Base-by-base conservation (phyloP, 345 rosid species). In the Geranium rotundifolium region DNA sequence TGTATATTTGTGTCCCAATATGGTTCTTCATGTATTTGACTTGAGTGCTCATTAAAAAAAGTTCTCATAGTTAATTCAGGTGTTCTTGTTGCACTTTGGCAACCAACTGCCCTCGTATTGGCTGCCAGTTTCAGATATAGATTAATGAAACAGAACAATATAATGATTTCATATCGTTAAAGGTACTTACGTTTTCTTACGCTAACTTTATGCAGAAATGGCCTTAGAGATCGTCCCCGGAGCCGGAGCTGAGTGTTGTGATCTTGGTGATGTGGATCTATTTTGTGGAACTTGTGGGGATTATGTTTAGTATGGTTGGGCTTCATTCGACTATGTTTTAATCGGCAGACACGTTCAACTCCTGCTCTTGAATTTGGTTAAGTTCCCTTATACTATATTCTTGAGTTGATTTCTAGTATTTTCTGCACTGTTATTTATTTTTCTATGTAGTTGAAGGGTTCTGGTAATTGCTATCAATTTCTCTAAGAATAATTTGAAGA, bases 161-260 rank as follows among this genome's bases (percentile, higher is more conserved):
- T n/a, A n/a, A n/a, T n/a, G n/a, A n/a, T n/a, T n/a, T n/a, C 4
- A 19, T 16, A 55, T 65, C 61, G 50, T 3, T 57, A 6, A 4
- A 4, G 9, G 1, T 41, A 41, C 50, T 65, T 17, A 56, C 56
- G 12, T n/a, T 19, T 27, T 9, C 57, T 62, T 10, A 8, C 67
- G 18, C 5, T 66, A 19, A 58, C 59, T 70, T 65, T 68, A 49
- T 77, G 67, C 95, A 93, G 99, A 67, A 84, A 88, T 76, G 96
- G 90, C 55, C 64, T 52, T 63, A 81, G 84, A 77, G 99, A 93
- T 58, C 84, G 89, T 23, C 96, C 83, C 74, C 69, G 95, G 61
- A 93, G 97, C 87, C 83, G 99, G 85, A 93, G 99, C 80, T 93
- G 72, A 83, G 75, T 50, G 64, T 61, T 54, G 39, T 37, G 12